A percentile compares a stretch with the other conserved stretches of the same genome.
Evolutionary conservation across 768 basidiomycete genomes (phyloP).

Genomic region (Boletus rubroflammeus): DNA sequence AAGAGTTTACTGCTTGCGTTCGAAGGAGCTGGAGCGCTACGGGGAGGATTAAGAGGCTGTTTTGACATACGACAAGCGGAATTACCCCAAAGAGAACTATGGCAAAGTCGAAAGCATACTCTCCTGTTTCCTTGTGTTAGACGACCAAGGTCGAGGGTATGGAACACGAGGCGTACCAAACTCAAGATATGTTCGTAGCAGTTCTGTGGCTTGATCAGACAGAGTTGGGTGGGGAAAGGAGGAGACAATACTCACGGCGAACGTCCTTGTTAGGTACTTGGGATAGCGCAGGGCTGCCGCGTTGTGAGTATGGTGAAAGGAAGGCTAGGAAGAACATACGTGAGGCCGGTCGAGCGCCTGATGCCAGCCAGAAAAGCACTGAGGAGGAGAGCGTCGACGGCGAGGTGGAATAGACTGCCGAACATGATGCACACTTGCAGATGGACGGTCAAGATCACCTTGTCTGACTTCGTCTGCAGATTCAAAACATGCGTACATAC

Average conservation of each 20-base stretch:
- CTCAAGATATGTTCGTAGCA: slow-evolving; percentile 77
- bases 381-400: slow-evolving; percentile 74
- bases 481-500: no score
- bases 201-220: slow-evolving; percentile 41
- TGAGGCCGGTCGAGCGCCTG: slow-evolving; percentile 78
- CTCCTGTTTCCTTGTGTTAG: slow-evolving; percentile 44
- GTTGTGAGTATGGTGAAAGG: background rate
- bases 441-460: no score
- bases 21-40: slow-evolving; percentile 73
- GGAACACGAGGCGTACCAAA: slow-evolving; percentile 47
- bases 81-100: slow-evolving; percentile 77
- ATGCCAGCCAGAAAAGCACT: slow-evolving; percentile 83
- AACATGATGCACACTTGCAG: slow-evolving; percentile 28
- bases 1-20: slow-evolving; percentile 38
- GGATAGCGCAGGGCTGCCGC: slow-evolving; percentile 61
- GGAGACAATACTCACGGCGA: slow-evolving; percentile 56
- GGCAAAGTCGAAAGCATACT: slow-evolving; percentile 84
- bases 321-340: slow-evolving; percentile 47
- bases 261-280: slow-evolving; percentile 87
- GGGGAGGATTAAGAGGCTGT: slow-evolving; percentile 1
- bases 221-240: background rate
- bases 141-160: background rate
- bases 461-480: no score
- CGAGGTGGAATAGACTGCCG: slow-evolving; percentile 52
- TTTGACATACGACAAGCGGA: background rate